These are phyloP conservation scores for Wickerhamiella lipophila DNA, from an alignment of 805 yeast genomes.

Conservation along the genomic window DNA sequence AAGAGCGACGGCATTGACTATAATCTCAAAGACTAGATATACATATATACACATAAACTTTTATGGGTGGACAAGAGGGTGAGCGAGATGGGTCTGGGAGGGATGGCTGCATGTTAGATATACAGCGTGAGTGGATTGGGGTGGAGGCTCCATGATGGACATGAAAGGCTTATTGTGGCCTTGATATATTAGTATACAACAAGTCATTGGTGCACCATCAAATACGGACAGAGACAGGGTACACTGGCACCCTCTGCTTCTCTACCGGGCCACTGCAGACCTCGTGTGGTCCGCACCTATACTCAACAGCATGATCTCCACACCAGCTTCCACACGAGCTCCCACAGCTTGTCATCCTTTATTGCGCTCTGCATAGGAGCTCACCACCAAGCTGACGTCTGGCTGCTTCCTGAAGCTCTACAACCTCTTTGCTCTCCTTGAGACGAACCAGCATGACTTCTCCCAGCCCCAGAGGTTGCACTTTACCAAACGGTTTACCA, in stretches of 20 bases:
- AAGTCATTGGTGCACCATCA: too few relatives aligned
- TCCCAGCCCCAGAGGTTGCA: slow-evolving; percentile 77
- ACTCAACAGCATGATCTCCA: too few relatives aligned
- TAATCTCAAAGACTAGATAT: slow-evolving; percentile 12
- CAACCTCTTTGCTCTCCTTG: slow-evolving; percentile 36
- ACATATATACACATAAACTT: neutral
- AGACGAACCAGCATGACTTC: slow-evolving; percentile 66
- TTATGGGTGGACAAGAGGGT: neutral
- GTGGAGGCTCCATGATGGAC: too few relatives aligned
- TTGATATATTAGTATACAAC: too few relatives aligned
- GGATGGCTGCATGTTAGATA: too few relatives aligned
- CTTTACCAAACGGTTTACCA: slow-evolving; percentile 62
- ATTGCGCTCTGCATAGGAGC: slow-evolving; percentile 54
- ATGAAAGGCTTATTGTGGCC: too few relatives aligned
- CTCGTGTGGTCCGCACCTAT: too few relatives aligned
- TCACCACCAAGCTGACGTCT: slow-evolving; percentile 59
- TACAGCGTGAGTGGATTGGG: too few relatives aligned
- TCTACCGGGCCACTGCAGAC: too few relatives aligned
- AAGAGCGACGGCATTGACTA: slow-evolving; percentile 11
- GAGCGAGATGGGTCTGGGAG: neutral
- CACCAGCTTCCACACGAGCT: too few relatives aligned
- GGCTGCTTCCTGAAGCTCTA: slow-evolving; percentile 81
- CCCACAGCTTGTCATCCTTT: neutral
- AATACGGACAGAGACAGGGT: too few relatives aligned
- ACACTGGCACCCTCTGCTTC: too few relatives aligned